A percentile compares a stretch with the other conserved stretches of the same genome.
Conservation (phyloP, 352 stramenopile species). For the Phytophthora kernoviae region DNA sequence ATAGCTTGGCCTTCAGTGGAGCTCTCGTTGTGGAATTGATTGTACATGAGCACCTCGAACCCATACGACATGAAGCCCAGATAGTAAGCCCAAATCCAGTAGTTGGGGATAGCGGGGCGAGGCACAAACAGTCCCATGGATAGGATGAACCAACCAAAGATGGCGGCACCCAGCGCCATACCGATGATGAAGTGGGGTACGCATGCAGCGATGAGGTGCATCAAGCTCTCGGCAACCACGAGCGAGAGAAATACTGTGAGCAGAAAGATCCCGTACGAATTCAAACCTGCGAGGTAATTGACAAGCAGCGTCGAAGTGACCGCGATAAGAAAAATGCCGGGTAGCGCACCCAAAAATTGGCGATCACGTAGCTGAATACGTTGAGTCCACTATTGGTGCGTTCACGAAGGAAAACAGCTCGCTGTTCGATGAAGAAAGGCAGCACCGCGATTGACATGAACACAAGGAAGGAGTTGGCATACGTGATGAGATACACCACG, state of each 20-base stretch:
- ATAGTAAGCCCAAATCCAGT: constrained; percentile 85
- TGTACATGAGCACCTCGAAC: constrained; percentile 80
- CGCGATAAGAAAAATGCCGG: constrained; percentile 66
- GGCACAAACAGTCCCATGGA: constrained; percentile 81
- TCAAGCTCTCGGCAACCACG: constrained; percentile 75
- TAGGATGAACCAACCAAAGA: constrained; percentile 88
- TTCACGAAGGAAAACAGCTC: constrained; percentile 85
- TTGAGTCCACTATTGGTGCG: constrained; percentile 56
- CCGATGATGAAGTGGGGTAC: constrained; percentile 86
- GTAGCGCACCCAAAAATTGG: constrained; percentile 72
- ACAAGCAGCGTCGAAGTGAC: constrained; percentile 55
- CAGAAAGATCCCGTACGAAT: constrained; percentile 64
- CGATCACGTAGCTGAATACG: constrained; percentile 72
- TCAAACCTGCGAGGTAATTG: constrained; percentile 44
- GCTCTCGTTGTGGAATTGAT: constrained; percentile 56
- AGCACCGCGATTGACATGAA: constrained; percentile 91
- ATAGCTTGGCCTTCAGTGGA: constrained; percentile 21
- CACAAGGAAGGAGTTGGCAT: constrained; percentile 88
- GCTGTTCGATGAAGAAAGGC: constrained; percentile 86
- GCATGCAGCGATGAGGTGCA: constrained; percentile 69
- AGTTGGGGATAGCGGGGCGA: constrained; percentile 52
- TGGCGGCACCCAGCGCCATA: constrained; percentile 72
- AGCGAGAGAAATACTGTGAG: constrained; percentile 77
- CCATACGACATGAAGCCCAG: constrained; percentile 82
- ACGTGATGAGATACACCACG: constrained; percentile 79